Evolutionary conservation across 495 filamentous ascomycete genomes (phyloP).

Genomic region (Jackrogersella minutella): DNA sequence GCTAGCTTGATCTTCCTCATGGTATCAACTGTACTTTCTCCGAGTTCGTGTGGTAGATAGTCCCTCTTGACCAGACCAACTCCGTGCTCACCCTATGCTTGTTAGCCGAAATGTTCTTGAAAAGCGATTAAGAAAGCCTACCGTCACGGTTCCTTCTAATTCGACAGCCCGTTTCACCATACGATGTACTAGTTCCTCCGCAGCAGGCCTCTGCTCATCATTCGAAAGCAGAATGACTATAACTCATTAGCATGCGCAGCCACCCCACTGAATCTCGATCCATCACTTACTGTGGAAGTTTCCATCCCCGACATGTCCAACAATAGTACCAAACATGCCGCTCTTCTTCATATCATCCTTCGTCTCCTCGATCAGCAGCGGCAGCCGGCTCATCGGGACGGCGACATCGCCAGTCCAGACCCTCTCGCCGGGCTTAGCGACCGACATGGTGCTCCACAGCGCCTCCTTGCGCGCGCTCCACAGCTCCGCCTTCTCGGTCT

Average conservation of each 20-base stretch:
- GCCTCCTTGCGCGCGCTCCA: constrained; percentile 92
- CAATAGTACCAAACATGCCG: constrained; percentile 75
- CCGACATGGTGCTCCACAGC: constrained; percentile 75
- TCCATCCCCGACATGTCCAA: constrained; percentile 84
- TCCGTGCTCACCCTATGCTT: constrained; percentile 73
- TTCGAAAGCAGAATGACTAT: constrained; percentile 76
- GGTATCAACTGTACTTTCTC: constrained; percentile 73
- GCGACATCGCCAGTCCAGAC: constrained; percentile 89
- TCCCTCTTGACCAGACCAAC: constrained; percentile 84
- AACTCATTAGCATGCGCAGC: constrained; percentile 22
- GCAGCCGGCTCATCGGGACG: constrained; percentile 75
- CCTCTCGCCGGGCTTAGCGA: constrained; percentile 64
- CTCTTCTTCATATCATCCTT: constrained; percentile 72
- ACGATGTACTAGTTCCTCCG: constrained; percentile 75
- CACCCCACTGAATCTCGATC: not conserved
- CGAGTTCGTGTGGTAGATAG: constrained; percentile 78
- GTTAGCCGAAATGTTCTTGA: not conserved
- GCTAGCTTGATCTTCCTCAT: constrained; percentile 82
- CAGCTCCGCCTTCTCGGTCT: constrained; percentile 74
- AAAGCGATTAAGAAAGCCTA: constrained; percentile 30
- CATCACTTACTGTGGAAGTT: constrained; percentile 75
- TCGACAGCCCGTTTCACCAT: constrained; percentile 87
- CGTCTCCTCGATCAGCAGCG: constrained; percentile 80
- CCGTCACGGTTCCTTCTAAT: constrained; percentile 83
- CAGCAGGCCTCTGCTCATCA: constrained; percentile 66